A percentile compares a stretch with the other conserved stretches of the same genome.
phyloP scores from a whole-genome alignment of 768 basidiomycete species.

The Clavaria fumosa region DNA sequence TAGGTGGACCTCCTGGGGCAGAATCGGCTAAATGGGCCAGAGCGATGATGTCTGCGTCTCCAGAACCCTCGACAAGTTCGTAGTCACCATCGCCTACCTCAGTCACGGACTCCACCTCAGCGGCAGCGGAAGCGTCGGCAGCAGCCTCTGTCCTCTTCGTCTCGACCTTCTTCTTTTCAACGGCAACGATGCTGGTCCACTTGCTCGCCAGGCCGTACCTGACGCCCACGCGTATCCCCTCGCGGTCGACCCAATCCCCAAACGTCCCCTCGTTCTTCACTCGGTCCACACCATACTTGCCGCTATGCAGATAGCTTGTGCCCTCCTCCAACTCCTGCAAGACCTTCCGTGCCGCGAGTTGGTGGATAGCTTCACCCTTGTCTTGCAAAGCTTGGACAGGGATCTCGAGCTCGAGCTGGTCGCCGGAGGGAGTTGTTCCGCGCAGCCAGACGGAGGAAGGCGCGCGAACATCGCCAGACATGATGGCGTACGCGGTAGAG shows the following conservation, averaged over 20 bases:
- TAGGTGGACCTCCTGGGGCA: too few relatives aligned
- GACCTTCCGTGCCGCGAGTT: background rate
- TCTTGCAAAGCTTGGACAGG: background rate
- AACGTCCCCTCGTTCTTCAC: background rate
- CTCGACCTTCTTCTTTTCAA: background rate
- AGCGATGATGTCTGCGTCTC: too few relatives aligned
- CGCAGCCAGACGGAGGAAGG: background rate
- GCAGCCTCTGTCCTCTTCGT: background rate
- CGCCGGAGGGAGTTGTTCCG: background rate
- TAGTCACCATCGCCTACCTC: background rate
- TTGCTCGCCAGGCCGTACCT: background rate
- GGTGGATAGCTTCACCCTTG: background rate
- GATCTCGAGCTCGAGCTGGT: background rate
- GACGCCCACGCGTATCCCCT: background rate
- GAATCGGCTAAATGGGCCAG: too few relatives aligned
- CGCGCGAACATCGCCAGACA: background rate
- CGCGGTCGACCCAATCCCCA: background rate
- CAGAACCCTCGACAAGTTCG: background rate
- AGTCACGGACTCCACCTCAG: too few relatives aligned
- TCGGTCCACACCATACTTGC: background rate
- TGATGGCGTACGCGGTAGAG: background rate
- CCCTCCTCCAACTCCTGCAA: background rate
- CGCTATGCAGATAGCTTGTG: background rate
- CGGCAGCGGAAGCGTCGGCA: too few relatives aligned
- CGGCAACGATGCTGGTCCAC: slow-evolving; percentile 1